Evolutionary conservation across 208 protist genomes (phyloP), one percentile per base, ranked within the genome.

Genomic region (Trypanosoma mega): DNA sequence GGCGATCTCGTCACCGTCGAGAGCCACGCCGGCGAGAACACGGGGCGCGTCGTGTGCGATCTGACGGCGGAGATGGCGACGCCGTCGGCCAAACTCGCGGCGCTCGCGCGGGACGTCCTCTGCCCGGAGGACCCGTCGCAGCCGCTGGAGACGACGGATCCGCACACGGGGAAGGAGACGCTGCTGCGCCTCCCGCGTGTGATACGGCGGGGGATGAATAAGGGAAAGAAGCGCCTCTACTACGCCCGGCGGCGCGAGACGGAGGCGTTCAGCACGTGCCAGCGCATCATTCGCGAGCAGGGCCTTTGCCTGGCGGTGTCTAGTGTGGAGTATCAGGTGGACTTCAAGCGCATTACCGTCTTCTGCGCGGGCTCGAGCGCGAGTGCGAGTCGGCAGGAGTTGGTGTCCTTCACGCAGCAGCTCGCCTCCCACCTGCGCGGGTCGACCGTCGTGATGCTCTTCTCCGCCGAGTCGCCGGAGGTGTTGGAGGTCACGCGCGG

Each of bases 181-280:
- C 36, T 88, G 11, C 44, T 74, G 7, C 86, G 86, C 9, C 73
- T 93, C 45, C 86, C 86, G 6, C 69, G 71, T 16, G 56, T 93
- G 11, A 47, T 83, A 36, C 79, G 86, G 6, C 71, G 82, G 31
- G 82, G 82, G 49, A 77, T 85, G 39, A 93, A 93, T 57, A 83
- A 83, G 12, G 82, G 87, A 44, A 90, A 86, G 59, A 93, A 93
- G 54, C 55, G 72, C 16, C 37, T 90, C 24, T 90, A 93, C 55
- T 90, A 86, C 48, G 68, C 82, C 2, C 77, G 72, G 33, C 60
- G 75, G 9, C 82, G 86, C 37, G 83, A 82, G 54, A 70, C 60
- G 18, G 82, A 93, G 36, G 82, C 82, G 21, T 62, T 87, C 34
- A 63, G 68, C 2, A 41, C 55, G 14, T 74, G 70, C 21, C 69